Conservation (phyloP, 2,329 filamentous ascomycete genomes). For the Cladosporium sp. region DNA sequence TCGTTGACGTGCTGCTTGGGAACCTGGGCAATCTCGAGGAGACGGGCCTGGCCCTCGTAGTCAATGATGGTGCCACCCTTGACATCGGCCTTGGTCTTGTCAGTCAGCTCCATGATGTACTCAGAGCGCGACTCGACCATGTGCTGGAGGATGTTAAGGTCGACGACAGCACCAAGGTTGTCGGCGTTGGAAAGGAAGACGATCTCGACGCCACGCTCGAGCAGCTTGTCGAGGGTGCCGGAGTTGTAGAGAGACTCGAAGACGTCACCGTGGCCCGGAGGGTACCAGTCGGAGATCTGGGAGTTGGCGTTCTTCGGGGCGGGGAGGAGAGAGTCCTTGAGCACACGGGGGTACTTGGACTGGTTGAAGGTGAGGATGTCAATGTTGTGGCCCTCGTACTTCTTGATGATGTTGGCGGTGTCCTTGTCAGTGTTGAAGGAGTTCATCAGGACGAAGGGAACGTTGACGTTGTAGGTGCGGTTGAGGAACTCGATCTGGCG, state of each 20-base stretch:
- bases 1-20: constrained; percentile 99
- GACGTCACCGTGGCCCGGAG: constrained; percentile 97
- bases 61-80: constrained; percentile 99
- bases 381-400: constrained; percentile 99
- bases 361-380: constrained; percentile 99
- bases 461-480: constrained; percentile 94
- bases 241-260: constrained; percentile 99
- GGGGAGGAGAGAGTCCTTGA: constrained; percentile 95
- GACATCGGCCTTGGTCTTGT: constrained; percentile 99
- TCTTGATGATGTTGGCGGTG: constrained; percentile 99
- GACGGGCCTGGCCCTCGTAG: constrained; percentile 92
- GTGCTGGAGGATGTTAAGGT: constrained; percentile 97
- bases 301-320: constrained; percentile 87
- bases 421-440: constrained; percentile 99
- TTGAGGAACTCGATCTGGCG: constrained; percentile 99
- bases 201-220: constrained; percentile 92
- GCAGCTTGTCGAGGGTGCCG: constrained; percentile 91
- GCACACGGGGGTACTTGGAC: constrained; percentile 93
- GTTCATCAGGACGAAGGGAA: constrained; percentile 99
- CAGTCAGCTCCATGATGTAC: constrained; percentile 99
- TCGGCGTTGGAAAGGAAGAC: constrained; percentile 99
- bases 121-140: constrained; percentile 96
- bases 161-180: constrained; percentile 95
- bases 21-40: constrained; percentile 97
- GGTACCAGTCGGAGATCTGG: constrained; percentile 94